Evolutionary conservation across 163 green algal species (phyloP).

Genomic region (Smithsoniella earleae): DNA sequence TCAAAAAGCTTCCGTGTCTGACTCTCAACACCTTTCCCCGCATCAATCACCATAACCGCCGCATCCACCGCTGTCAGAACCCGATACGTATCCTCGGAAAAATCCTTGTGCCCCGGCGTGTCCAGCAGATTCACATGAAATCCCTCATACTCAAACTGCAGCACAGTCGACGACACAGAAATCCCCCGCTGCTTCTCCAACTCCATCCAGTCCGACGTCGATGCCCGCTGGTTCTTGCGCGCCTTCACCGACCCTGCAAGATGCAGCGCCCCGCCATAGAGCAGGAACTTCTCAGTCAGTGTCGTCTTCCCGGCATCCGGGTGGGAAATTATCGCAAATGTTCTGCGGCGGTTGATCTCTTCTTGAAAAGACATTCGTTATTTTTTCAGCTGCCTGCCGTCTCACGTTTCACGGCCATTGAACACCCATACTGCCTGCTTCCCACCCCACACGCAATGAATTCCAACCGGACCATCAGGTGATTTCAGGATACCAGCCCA

Average conservation of each 20-base stretch:
- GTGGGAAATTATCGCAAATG: conserved; percentile 74
- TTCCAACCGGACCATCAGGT: no score
- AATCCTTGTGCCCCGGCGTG: conserved; percentile 60
- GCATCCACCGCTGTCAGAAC: conserved; percentile 69
- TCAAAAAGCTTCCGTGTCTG: conserved; percentile 56
- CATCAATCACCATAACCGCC: conserved; percentile 65
- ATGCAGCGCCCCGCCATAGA: conserved; percentile 68
- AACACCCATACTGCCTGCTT: no score
- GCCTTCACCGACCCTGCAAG: conserved; percentile 68
- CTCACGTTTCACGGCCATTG: no score
- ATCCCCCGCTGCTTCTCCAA: conserved; percentile 66
- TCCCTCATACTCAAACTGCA: conserved; percentile 54
- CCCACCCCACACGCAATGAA: no score
- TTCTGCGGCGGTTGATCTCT: conserved; percentile 52
- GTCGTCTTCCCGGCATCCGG: conserved; percentile 62
- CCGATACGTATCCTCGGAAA: conserved; percentile 50
- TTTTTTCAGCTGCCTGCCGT: no score
- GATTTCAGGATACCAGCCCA: no score
- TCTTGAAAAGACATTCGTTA: no score
- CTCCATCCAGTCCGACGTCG: conserved; percentile 59
- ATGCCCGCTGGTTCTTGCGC: conserved; percentile 33
- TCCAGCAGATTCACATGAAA: conserved; percentile 63
- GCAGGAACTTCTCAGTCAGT: conserved; percentile 30
- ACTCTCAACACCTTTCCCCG: conserved; percentile 46
- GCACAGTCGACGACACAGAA: conserved; percentile 53